phyloP scores from a whole-genome alignment of 2,329 filamentous ascomycete genomes.

The Rasamsonia emersonii region DNA sequence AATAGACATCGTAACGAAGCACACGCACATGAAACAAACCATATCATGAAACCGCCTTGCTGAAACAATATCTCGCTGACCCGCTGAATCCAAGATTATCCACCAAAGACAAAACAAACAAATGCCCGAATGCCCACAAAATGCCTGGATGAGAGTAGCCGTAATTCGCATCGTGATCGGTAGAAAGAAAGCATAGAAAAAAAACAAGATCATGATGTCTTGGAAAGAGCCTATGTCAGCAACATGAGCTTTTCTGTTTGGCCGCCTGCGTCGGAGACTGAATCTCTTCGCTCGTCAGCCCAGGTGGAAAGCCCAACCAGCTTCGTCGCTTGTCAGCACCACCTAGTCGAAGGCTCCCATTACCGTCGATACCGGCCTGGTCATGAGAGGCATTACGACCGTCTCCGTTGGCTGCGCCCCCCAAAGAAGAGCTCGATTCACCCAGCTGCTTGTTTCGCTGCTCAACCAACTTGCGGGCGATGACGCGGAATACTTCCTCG shows the following conservation, averaged over 20 bases:
- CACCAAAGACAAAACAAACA: too few relatives aligned
- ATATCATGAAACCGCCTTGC: too few relatives aligned
- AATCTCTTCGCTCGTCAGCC: conserved; percentile 29
- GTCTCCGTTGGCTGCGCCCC: conserved; percentile 35
- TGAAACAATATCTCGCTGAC: too few relatives aligned
- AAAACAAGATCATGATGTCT: too few relatives aligned
- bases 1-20: too few relatives aligned
- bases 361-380: conserved; percentile 34
- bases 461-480: conserved; percentile 76
- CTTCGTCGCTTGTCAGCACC: conserved; percentile 55
- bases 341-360: conserved; percentile 53
- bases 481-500: conserved; percentile 89
- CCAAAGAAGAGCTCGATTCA: background rate
- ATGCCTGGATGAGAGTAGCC: too few relatives aligned
- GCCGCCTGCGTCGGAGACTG: conserved; percentile 21
- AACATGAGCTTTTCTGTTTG: conserved; percentile 32
- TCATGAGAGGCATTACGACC: conserved; percentile 40
- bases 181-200: conserved; percentile 6
- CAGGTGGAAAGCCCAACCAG: conserved; percentile 55
- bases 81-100: too few relatives aligned
- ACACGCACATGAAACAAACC: too few relatives aligned
- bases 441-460: conserved; percentile 46
- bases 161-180: background rate
- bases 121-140: too few relatives aligned
- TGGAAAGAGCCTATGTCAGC: conserved; percentile 20